Evolutionary conservation across 2,329 filamentous ascomycete species (phyloP), one percentile per base, ranked within the genome.

Genomic region (Cordyceps cateniannulata): DNA sequence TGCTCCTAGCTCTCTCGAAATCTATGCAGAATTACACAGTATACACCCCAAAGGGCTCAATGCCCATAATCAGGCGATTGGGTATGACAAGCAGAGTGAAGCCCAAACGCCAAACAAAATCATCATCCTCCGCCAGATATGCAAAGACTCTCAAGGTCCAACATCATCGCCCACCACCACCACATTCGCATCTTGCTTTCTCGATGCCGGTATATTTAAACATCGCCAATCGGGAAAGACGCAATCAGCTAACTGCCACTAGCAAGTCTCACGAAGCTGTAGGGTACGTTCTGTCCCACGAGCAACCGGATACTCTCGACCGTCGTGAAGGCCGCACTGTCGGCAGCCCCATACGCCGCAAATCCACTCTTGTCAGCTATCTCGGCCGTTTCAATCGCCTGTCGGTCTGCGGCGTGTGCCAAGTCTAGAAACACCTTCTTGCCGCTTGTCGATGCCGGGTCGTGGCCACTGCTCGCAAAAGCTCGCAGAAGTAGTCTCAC

Each of bases 201-300:
- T 42, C 18, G 9, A 4, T 22, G n/a, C 22, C 24, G 12, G 16
- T 32, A 32, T 32, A 20, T 18, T 32, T 5, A n/a, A 29, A 27
- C 18, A 40, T 40, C 5, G 3, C 29, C 20, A 12, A 24, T 25
- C 12, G 18, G n/a, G 22, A 51, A 16, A 16, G 14, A 40, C 68
- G 70, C 83, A 65, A 78, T 82, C 63, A 81, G 72, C 29, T 75
- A 76, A 24, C 79, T 73, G 2, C 81, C 81, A 53, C 80, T 80
- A 2, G 90, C 89, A 70, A 95, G 77, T 53, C 90, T 81, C 47
- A 95, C 91, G 76, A 96, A 96, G 74, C 90, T 92, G 73, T 91
- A 93, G 6, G 89, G 89, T 61, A 95, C 90, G 71, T 95, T 95
- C 75, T 95, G 90, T 10, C 91, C 91, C 12, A 93, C 89, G 25